Conservation (phyloP, 2,329 filamentous ascomycete species). For the Chaetomiaceae sp. region DNA sequence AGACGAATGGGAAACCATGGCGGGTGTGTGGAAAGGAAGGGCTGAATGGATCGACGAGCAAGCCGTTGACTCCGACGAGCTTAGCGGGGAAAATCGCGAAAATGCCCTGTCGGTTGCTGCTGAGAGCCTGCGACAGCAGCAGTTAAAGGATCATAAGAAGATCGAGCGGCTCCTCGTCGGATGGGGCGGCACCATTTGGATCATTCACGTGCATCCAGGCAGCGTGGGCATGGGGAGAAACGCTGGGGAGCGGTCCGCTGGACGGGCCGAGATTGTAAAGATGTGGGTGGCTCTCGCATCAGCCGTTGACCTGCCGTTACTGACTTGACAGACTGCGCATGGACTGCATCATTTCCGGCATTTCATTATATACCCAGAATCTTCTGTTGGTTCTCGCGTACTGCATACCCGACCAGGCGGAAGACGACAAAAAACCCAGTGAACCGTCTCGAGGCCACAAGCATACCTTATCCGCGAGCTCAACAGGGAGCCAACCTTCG, state of each 20-base stretch:
- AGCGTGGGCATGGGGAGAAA: conserved; percentile 60
- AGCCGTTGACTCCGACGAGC: conserved; percentile 66
- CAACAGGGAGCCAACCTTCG: conserved; percentile 51
- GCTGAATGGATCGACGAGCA: conserved; percentile 90
- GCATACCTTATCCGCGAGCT: conserved; percentile 39
- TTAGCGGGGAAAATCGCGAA: conserved; percentile 34
- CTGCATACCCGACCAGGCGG: conserved; percentile 66
- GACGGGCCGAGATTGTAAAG: conserved; percentile 83
- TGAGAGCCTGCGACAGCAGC: conserved; percentile 44
- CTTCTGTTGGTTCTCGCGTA: conserved; percentile 89
- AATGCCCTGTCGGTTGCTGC: conserved; percentile 38
- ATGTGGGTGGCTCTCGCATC: conserved; percentile 54
- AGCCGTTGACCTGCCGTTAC: conserved; percentile 6
- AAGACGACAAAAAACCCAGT: conserved; percentile 43
- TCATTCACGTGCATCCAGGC: conserved; percentile 81
- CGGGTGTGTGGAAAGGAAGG: conserved; percentile 85
- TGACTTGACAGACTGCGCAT: conserved; percentile 65
- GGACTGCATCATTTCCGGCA: conserved; percentile 95
- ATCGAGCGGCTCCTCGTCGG: conserved; percentile 83
- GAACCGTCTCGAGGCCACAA: conserved; percentile 34
- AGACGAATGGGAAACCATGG: conserved; percentile 92
- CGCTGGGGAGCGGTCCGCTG: conserved; percentile 64
- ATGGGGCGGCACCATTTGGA: conserved; percentile 95
- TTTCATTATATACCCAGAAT: conserved; percentile 91
- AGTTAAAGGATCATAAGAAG: conserved; percentile 39